Evolutionary conservation across 108 stramenopile genomes (phyloP).

Genomic region (Pseudonitzschia multiseries): DNA sequence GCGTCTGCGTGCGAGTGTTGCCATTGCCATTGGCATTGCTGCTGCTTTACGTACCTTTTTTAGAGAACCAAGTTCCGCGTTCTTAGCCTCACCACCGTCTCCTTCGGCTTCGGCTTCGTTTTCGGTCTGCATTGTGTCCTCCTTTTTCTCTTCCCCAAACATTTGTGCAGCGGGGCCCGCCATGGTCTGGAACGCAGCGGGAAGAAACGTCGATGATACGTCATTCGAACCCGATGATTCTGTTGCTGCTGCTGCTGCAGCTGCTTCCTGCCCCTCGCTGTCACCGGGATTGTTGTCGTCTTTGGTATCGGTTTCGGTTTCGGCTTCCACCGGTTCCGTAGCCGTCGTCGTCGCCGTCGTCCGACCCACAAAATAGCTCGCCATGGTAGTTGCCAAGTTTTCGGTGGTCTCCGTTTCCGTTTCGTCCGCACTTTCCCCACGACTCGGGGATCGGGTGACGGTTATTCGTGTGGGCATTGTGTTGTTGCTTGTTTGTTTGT

Average conservation of each 20-base stretch:
- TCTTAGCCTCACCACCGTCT: too few relatives aligned
- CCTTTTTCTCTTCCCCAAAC: background rate
- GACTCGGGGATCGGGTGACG: conserved; percentile 1
- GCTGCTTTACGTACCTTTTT: background rate
- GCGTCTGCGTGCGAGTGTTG: too few relatives aligned
- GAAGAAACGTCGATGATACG: background rate
- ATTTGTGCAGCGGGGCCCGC: background rate
- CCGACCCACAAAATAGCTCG: background rate
- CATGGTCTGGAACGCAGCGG: background rate
- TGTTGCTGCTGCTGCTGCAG: too few relatives aligned
- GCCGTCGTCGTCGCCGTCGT: background rate
- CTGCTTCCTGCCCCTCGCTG: background rate
- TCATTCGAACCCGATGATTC: background rate
- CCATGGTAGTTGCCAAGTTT: background rate
- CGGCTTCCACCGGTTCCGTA: background rate
- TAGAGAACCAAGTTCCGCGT: background rate
- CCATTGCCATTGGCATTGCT: too few relatives aligned
- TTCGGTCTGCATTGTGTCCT: background rate
- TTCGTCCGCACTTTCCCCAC: background rate
- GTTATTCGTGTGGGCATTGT: conserved; percentile 13
- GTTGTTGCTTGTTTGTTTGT: background rate
- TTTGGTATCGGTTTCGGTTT: background rate
- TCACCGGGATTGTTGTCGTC: background rate
- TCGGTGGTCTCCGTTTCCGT: background rate
- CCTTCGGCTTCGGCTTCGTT: background rate